A percentile compares a stretch with the other conserved stretches of the same genome.
Conservation (phyloP, 2,329 filamentous ascomycete genomes). For the Verticillium isaacii region DNA sequence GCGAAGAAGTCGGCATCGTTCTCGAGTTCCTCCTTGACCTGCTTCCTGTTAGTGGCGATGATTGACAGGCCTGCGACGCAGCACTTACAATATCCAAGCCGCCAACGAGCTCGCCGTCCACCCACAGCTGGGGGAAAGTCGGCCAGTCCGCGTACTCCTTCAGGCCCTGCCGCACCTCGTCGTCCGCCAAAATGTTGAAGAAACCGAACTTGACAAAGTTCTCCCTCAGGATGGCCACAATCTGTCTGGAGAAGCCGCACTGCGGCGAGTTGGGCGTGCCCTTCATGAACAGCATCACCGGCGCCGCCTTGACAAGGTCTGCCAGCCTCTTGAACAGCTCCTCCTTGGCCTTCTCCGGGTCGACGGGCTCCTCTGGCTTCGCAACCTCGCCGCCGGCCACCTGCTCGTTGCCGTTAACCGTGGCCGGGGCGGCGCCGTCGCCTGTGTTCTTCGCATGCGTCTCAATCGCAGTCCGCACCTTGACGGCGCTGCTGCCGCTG, state of each 20-base stretch:
- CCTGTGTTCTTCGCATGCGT: slow-evolving; percentile 58
- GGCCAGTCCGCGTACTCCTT: slow-evolving; percentile 99
- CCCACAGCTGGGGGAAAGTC: slow-evolving; percentile 93
- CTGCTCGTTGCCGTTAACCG: slow-evolving; percentile 27
- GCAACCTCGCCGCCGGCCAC: slow-evolving; percentile 10
- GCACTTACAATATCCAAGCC: slow-evolving; percentile 87
- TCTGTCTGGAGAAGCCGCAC: slow-evolving; percentile 88
- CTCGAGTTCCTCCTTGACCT: slow-evolving; percentile 92
- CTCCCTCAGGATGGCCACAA: slow-evolving; percentile 82
- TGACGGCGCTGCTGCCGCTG: slow-evolving; percentile 82
- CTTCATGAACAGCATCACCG: slow-evolving; percentile 99
- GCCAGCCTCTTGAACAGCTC: slow-evolving; percentile 76
- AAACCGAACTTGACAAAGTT: slow-evolving; percentile 94
- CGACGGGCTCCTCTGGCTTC: slow-evolving; percentile 26
- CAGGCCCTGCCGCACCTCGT: slow-evolving; percentile 91
- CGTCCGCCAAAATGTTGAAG: slow-evolving; percentile 97
- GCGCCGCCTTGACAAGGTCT: slow-evolving; percentile 88
- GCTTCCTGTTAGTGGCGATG: slow-evolving; percentile 5
- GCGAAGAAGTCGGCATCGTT: slow-evolving; percentile 79
- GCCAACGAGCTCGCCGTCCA: slow-evolving; percentile 84
- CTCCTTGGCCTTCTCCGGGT: slow-evolving; percentile 61
- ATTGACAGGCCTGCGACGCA: background rate
- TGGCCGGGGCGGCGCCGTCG: slow-evolving; percentile 29
- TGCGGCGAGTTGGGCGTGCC: slow-evolving; percentile 84
- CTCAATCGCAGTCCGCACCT: slow-evolving; percentile 82